Evolutionary conservation across 2,329 filamentous ascomycete genomes (phyloP), one percentile per base, ranked within the genome.

Genomic region (Exserohilum rostratum): DNA sequence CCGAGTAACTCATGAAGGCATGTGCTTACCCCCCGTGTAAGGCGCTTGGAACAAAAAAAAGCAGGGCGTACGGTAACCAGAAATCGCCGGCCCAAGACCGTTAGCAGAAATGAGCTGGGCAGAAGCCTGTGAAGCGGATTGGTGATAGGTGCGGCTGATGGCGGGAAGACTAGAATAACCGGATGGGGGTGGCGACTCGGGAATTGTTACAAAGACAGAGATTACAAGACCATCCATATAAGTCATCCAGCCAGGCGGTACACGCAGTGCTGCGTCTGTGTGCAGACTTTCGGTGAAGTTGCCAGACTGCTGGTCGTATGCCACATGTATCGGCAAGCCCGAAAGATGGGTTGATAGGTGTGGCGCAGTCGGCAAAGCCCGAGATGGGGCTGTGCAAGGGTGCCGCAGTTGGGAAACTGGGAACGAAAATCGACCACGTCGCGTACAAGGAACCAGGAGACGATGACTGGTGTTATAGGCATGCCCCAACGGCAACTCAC

Each of bases 1-100:
- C 66, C 61, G 65, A 66, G 69, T 66, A 69, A 72, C 71, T 76
- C 74, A 77, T 77, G 70, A 71, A 75, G 71, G 65, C 73, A 74
- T 75, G 59, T 68, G 65, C 65, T 65, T 58, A 49, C 64, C 51
- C 61, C 22, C 58, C 57, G 55, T 56, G 64, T 67, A 51, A 58
- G 62, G 62, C 61, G 60, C 53, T 64, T 46, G 49, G 48, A 44
- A 57, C 50, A 47, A 44, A 47, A 44, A 50, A 47, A 57, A 17
- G 56, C 55, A 64, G 58, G 50, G 55, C 62, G 64, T 53, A 57
- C 62, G 53, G 58, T 55, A 46, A 51, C 54, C 55, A 62, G 42
- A 47, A 47, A 61, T 60, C 37, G 62, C 60, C 58, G 53, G 37
- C 46, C 58, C 55, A 53, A 59, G 58, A 55, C 57, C 44, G 70